Evolutionary conservation across 768 basidiomycete genomes (phyloP).

Genomic region (Calocybe indica): DNA sequence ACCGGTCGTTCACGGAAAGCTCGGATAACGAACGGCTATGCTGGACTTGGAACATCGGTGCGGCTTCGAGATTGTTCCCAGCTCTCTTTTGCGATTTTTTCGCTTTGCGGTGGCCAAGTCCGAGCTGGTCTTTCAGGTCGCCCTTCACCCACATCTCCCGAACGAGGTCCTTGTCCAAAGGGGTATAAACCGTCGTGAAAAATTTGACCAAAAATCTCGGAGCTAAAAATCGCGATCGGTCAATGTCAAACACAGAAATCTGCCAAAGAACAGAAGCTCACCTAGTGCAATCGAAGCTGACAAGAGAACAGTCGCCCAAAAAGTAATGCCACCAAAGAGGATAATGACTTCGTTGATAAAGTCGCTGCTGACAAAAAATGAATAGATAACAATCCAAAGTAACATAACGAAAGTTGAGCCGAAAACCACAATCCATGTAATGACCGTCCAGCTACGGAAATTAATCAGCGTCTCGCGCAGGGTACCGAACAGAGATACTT

Average conservation of each 20-base stretch:
- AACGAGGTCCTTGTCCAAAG: conserved; percentile 84
- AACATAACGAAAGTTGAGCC: conserved; percentile 80
- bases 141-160: conserved; percentile 89
- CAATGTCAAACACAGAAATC: background rate
- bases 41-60: conserved; percentile 65
- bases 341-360: conserved; percentile 70
- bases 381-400: conserved; percentile 87
- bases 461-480: conserved; percentile 12
- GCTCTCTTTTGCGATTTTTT: conserved; percentile 31
- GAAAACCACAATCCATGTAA: conserved; percentile 78
- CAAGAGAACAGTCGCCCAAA: conserved; percentile 78
- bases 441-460: conserved; percentile 63
- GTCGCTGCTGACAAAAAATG: conserved; percentile 65
- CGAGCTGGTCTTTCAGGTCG: conserved; percentile 76
- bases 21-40: conserved; percentile 67
- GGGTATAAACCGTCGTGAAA: conserved; percentile 61
- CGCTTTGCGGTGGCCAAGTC: conserved; percentile 57
- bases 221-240: conserved; percentile 30
- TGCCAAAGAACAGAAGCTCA: conserved; percentile 23
- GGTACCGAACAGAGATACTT: conserved; percentile 31
- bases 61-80: conserved; percentile 44
- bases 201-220: conserved; percentile 82
- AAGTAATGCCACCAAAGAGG: conserved; percentile 72
- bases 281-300: conserved; percentile 68
- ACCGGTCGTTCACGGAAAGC: conserved; percentile 33